These are phyloP conservation scores for Yamadazyma spencermartinsiae DNA, from an alignment of 1,139 yeast species.

Conservation along the genomic window DNA sequence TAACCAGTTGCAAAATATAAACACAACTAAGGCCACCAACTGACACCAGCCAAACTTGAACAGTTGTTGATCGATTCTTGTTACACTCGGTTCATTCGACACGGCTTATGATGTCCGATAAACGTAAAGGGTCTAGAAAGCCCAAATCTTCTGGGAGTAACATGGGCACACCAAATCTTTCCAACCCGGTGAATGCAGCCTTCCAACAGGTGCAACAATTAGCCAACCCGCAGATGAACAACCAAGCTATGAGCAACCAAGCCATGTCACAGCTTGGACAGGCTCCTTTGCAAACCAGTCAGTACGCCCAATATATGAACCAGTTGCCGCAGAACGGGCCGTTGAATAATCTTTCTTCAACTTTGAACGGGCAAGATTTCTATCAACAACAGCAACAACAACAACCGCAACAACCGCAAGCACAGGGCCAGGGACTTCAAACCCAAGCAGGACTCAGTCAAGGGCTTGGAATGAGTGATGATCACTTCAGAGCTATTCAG, in stretches of 20 bases:
- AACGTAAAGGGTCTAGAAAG: neutral
- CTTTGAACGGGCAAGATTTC: slow-evolving; percentile 1
- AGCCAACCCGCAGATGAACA: neutral
- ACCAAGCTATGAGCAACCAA: slow-evolving; percentile 1
- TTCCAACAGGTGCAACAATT: slow-evolving; percentile 3
- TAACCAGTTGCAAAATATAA: neutral
- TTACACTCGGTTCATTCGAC: neutral
- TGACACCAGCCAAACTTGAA: neutral
- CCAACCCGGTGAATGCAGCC: slow-evolving; percentile 2
- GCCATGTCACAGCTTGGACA: slow-evolving; percentile 2
- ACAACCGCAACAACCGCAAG: slow-evolving; percentile 7
- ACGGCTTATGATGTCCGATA: neutral
- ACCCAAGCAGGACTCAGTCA: slow-evolving; percentile 3
- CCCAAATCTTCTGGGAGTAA: neutral
- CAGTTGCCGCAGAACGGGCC: slow-evolving; percentile 2
- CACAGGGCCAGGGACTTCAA: slow-evolving; percentile 3
- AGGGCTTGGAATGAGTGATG: slow-evolving; percentile 1
- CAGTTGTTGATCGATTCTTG: neutral
- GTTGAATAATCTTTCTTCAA: neutral
- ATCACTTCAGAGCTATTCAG: slow-evolving; percentile 8
- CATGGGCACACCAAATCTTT: neutral
- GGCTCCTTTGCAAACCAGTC: slow-evolving; percentile 1
- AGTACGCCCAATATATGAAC: slow-evolving; percentile 1
- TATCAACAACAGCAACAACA: slow-evolving; percentile 14
- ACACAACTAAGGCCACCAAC: neutral